phyloP scores from a whole-genome alignment of 768 basidiomycete genomes.

The Punctularia strigosozonata region DNA sequence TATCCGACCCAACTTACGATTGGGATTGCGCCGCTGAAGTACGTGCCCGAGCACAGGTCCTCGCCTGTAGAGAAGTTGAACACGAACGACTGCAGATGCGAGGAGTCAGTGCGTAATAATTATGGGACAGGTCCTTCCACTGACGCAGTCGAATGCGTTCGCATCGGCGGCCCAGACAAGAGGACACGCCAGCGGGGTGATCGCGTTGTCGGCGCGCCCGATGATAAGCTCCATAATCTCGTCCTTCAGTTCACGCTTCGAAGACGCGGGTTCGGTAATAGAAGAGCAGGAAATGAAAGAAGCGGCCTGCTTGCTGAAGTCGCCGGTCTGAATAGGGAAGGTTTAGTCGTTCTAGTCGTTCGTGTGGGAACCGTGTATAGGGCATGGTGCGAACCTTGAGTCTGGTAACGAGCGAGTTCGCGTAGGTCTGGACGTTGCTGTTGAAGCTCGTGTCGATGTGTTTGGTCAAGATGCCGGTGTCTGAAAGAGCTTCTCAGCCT shows the following conservation, averaged over 20 bases:
- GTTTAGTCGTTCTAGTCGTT: neutral
- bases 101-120: neutral
- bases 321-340: neutral
- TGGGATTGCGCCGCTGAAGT: conserved; percentile 13
- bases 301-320: neutral
- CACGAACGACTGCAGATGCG: conserved; percentile 20
- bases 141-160: conserved; percentile 31
- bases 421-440: conserved; percentile 11
- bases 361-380: neutral
- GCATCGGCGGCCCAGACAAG: conserved; percentile 36
- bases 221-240: conserved; percentile 21
- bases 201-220: conserved; percentile 9
- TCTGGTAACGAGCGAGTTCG: conserved; percentile 8
- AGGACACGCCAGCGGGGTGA: conserved; percentile 33
- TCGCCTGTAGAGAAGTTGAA: conserved; percentile 26
- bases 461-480: conserved; percentile 15
- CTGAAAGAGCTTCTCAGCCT: no score
- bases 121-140: neutral
- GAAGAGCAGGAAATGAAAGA: neutral
- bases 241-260: conserved; percentile 16
- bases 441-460: conserved; percentile 14
- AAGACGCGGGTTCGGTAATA: conserved; percentile 7
- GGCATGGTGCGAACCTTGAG: neutral
- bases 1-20: no score
- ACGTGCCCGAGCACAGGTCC: conserved; percentile 32